Evolutionary conservation across 2,329 filamentous ascomycete genomes (phyloP).

Genomic region (Cercospora sp.): DNA sequence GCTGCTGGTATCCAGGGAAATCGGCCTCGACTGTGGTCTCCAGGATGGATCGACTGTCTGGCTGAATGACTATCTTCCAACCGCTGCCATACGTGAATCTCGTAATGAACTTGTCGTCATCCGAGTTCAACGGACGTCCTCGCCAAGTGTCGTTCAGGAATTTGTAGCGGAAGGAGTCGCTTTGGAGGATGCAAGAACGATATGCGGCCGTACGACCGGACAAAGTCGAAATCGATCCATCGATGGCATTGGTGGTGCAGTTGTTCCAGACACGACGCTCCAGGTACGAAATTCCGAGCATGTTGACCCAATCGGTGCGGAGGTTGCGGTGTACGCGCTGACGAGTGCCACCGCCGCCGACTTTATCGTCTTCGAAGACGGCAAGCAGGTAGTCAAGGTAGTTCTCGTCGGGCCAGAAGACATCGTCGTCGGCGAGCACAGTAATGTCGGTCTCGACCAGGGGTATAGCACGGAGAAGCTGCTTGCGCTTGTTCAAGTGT

Average conservation of each 20-base stretch:
- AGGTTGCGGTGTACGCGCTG: slow-evolving; percentile 54
- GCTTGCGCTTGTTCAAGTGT: slow-evolving; percentile 39
- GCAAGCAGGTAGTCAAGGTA: slow-evolving; percentile 40
- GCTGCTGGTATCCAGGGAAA: slow-evolving; percentile 51
- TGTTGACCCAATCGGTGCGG: slow-evolving; percentile 47
- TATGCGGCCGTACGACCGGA: slow-evolving; percentile 58
- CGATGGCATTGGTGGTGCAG: slow-evolving; percentile 56
- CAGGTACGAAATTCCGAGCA: slow-evolving; percentile 61
- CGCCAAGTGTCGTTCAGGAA: slow-evolving; percentile 57
- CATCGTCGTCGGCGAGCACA: slow-evolving; percentile 42
- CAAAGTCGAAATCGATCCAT: slow-evolving; percentile 61
- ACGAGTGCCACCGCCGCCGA: slow-evolving; percentile 59
- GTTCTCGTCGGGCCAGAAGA: slow-evolving; percentile 35
- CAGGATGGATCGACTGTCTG: slow-evolving; percentile 50
- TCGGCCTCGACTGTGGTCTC: slow-evolving; percentile 56
- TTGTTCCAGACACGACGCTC: slow-evolving; percentile 65
- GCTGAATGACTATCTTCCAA: slow-evolving; percentile 60
- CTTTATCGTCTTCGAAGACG: slow-evolving; percentile 46
- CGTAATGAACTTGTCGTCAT: slow-evolving; percentile 65
- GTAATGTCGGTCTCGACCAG: slow-evolving; percentile 34
- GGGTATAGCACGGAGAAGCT: slow-evolving; percentile 38
- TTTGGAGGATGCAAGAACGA: slow-evolving; percentile 53
- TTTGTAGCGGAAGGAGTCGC: slow-evolving; percentile 45
- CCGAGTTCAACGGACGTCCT: slow-evolving; percentile 53
- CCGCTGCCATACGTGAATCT: slow-evolving; percentile 53